phyloP scores from a whole-genome alignment of 2,329 filamentous ascomycete species.

The Cercospora sesami region DNA sequence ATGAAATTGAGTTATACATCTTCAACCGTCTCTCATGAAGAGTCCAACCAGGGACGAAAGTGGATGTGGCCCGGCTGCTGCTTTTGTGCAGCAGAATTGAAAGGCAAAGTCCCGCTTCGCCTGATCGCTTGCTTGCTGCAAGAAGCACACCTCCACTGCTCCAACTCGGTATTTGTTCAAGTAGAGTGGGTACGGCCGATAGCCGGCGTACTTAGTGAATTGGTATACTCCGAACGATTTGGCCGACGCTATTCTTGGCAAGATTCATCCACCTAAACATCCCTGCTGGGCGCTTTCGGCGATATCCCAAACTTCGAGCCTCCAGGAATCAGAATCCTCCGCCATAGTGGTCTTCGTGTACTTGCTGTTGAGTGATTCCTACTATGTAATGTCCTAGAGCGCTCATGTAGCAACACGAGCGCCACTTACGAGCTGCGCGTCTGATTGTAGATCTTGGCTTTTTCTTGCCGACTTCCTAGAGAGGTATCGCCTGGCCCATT shows the following conservation, averaged over 20 bases:
- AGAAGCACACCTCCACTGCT: background rate
- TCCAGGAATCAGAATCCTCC: background rate
- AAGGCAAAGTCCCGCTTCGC: background rate
- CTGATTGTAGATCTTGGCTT: slow-evolving; percentile 18
- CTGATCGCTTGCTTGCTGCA: background rate
- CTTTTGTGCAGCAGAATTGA: slow-evolving; percentile 1
- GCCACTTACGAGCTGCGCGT: background rate
- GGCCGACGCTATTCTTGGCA: slow-evolving; percentile 1
- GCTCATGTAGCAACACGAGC: background rate
- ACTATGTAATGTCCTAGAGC: background rate
- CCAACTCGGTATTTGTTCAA: background rate
- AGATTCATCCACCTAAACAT: background rate
- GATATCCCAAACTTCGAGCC: background rate
- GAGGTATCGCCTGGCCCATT: slow-evolving; percentile 10
- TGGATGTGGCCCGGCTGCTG: background rate
- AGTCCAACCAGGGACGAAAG: background rate
- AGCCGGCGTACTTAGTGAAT: background rate
- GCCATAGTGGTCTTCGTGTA: background rate
- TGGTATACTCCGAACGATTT: slow-evolving; percentile 1
- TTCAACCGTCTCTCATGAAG: background rate
- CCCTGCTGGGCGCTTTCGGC: background rate
- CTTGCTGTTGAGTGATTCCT: background rate
- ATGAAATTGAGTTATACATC: background rate
- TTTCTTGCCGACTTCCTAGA: slow-evolving; percentile 23
- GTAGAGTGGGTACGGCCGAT: background rate